These are phyloP conservation scores for Scutellaria galericulata DNA, from an alignment of 257 asterid species.

Conservation along the genomic window DNA sequence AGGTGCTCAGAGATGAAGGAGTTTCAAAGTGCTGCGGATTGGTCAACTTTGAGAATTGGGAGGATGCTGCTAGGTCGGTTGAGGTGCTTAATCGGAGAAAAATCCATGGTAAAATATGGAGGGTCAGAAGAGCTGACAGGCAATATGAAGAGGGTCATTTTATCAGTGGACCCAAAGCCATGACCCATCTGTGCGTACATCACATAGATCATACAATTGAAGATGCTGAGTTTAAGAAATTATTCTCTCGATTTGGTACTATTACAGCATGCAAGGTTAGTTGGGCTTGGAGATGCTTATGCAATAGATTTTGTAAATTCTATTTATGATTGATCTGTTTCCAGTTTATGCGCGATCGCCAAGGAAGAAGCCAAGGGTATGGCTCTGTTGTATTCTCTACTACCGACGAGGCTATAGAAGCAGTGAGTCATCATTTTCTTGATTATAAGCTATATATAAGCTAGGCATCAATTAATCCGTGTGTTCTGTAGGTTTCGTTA, in stretches of 20 bases:
- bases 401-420: conserved; percentile 59
- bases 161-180: too few species aligned
- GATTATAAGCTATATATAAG: too few species aligned
- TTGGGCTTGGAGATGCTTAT: background rate
- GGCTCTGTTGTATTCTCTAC: conserved; percentile 73
- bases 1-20: conserved; percentile 62
- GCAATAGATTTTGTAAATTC: too few species aligned
- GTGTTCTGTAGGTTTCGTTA: too few species aligned
- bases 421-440: conserved; percentile 28
- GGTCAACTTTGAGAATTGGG: conserved; percentile 61
- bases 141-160: conserved; percentile 47
- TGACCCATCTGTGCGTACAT: conserved; percentile 39
- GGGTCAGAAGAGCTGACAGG: conserved; percentile 63
- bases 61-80: conserved; percentile 63
- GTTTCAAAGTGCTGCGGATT: conserved; percentile 69
- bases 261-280: conserved; percentile 71
- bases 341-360: conserved; percentile 60
- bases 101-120: conserved; percentile 56
- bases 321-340: background rate
- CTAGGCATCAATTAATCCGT: too few species aligned
- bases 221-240: conserved; percentile 55
- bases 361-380: conserved; percentile 64
- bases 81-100: conserved; percentile 54
- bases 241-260: conserved; percentile 64
- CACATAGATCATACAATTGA: too few species aligned